These are phyloP conservation scores for Kodamaea alishanica DNA, from an alignment of 1,139 yeast species.

Conservation along the genomic window DNA sequence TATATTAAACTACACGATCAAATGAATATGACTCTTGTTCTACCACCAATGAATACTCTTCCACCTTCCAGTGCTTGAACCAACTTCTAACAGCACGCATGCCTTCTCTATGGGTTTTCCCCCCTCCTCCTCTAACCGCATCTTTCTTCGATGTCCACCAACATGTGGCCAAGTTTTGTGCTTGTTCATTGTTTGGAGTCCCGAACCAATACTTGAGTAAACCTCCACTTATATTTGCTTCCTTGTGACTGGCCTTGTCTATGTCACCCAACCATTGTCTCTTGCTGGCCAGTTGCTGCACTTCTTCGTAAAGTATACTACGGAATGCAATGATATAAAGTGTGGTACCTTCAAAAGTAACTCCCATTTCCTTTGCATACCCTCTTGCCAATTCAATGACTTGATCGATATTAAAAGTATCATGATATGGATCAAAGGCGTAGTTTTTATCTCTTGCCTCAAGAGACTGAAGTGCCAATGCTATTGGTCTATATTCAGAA, in stretches of 20 bases:
- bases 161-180: constrained; percentile 32
- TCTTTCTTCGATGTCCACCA: constrained; percentile 28
- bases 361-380: constrained; percentile 13
- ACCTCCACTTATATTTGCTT: constrained; percentile 31
- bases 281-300: constrained; percentile 20
- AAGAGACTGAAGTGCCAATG: constrained; percentile 27
- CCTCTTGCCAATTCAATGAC: constrained; percentile 16
- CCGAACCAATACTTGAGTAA: constrained; percentile 34
- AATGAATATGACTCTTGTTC: constrained; percentile 8
- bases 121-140: constrained; percentile 29
- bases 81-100: constrained; percentile 25
- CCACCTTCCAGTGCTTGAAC: constrained; percentile 32
- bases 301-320: constrained; percentile 23
- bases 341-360: constrained; percentile 15
- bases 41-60: constrained; percentile 22
- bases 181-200: constrained; percentile 24
- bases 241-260: constrained; percentile 27
- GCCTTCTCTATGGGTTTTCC: constrained; percentile 26
- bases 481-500: constrained; percentile 19
- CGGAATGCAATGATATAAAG: constrained; percentile 30
- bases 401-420: constrained; percentile 23
- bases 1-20: constrained; percentile 6
- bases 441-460: constrained; percentile 14
- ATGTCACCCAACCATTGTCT: constrained; percentile 20
- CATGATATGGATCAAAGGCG: constrained; percentile 20